A percentile compares a stretch with the other conserved stretches of the same genome.
Conservation (phyloP, 2,329 filamentous ascomycete genomes). For the Alternaria viburni region DNA sequence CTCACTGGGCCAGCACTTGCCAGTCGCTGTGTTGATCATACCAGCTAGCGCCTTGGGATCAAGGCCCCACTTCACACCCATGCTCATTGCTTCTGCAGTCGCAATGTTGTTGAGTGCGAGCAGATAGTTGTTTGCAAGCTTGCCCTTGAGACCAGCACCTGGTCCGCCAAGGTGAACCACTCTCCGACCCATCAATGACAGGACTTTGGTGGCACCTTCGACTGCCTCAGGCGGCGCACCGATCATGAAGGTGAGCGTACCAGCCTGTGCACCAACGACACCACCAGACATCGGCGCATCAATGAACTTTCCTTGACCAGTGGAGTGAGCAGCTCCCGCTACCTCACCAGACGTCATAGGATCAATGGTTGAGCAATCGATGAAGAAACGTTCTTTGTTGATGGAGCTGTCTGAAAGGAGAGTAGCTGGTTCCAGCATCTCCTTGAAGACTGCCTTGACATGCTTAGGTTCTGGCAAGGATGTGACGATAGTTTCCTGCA, state of each 20-base stretch:
- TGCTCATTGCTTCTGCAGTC: slow-evolving; percentile 70
- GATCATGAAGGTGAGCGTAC: slow-evolving; percentile 94
- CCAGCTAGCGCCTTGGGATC: slow-evolving; percentile 73
- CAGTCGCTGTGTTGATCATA: slow-evolving; percentile 92
- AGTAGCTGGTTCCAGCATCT: slow-evolving; percentile 69
- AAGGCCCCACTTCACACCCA: slow-evolving; percentile 68
- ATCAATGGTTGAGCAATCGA: slow-evolving; percentile 97
- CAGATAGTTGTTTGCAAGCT: slow-evolving; percentile 97
- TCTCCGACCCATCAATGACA: slow-evolving; percentile 83
- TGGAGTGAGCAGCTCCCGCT: slow-evolving; percentile 70
- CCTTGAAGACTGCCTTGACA: slow-evolving; percentile 80
- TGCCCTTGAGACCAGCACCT: slow-evolving; percentile 85
- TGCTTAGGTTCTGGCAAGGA: slow-evolving; percentile 89
- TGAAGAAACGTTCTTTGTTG: slow-evolving; percentile 75
- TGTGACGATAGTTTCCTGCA: slow-evolving; percentile 82
- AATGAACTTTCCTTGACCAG: slow-evolving; percentile 77
- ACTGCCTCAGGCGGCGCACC: slow-evolving; percentile 70
- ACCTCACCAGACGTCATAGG: slow-evolving; percentile 81
- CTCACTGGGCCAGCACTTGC: slow-evolving; percentile 95
- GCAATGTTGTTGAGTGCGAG: slow-evolving; percentile 90
- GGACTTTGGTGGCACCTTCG: slow-evolving; percentile 68
- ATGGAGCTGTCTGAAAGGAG: slow-evolving; percentile 57
- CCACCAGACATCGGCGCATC: slow-evolving; percentile 98
- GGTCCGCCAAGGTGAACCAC: slow-evolving; percentile 86
- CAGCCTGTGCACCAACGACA: slow-evolving; percentile 86